Evolutionary conservation across 768 basidiomycete genomes (phyloP).

Genomic region (Trametes coccinea): DNA sequence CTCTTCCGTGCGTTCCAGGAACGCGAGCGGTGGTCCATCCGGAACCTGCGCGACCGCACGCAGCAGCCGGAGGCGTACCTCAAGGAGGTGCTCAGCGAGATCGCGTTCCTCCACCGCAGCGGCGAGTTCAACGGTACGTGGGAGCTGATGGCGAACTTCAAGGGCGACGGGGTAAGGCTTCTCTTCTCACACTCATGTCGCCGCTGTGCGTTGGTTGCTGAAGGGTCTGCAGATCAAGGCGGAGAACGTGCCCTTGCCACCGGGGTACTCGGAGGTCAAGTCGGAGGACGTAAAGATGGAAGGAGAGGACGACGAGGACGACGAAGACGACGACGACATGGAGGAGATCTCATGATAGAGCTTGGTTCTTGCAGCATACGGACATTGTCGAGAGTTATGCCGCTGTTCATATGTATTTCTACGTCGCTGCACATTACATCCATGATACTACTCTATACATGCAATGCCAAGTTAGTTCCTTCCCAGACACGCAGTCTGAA

Average conservation of each 20-base stretch:
- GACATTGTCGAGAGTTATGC: background rate
- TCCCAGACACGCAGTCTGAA: background rate
- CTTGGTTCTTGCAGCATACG: background rate
- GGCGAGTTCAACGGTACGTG: conserved; percentile 82
- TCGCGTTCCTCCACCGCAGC: conserved; percentile 73
- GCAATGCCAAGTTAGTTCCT: conserved; percentile 3
- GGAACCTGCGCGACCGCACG: conserved; percentile 71
- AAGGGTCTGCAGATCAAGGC: conserved; percentile 32
- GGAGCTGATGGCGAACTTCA: conserved; percentile 76
- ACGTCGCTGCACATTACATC: conserved; percentile 10
- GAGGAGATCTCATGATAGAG: conserved; percentile 59
- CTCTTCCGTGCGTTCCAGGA: conserved; percentile 80
- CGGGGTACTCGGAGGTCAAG: conserved; percentile 23
- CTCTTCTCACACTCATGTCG: background rate
- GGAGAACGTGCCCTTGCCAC: conserved; percentile 32
- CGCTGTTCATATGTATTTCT: conserved; percentile 14
- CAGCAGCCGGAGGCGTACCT: conserved; percentile 88
- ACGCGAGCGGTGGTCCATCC: conserved; percentile 80
- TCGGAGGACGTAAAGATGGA: conserved; percentile 24
- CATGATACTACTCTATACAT: conserved; percentile 1
- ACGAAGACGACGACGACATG: conserved; percentile 68
- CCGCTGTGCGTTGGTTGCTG: background rate
- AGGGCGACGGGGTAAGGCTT: conserved; percentile 56
- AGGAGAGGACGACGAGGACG: conserved; percentile 57
- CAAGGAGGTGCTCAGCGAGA: conserved; percentile 77